Percentiles rank a stretch among this genome's conserved stretches.
These are phyloP conservation scores for Quercus phellos DNA, from an alignment of 331 rosid species.

Conservation along the genomic window DNA sequence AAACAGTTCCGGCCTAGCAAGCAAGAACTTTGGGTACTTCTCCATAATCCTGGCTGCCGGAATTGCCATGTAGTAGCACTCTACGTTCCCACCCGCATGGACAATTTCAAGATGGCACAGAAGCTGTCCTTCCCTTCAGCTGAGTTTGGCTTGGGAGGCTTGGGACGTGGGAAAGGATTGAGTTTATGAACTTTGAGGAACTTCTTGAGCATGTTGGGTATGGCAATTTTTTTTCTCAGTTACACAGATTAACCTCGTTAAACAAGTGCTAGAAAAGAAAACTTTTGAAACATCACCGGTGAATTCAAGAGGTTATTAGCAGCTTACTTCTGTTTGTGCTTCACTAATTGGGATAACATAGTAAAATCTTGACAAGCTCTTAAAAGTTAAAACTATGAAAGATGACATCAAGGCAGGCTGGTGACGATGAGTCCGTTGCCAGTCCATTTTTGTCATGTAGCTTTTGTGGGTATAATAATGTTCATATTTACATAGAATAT, in stretches of 20 bases:
- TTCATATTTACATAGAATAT: background rate
- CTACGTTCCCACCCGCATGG: slow-evolving; percentile 27
- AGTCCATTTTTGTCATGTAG: background rate
- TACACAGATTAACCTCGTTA: background rate
- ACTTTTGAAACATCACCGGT: background rate
- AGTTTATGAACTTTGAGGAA: slow-evolving; percentile 12
- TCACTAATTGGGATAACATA: background rate
- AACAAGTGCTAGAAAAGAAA: background rate
- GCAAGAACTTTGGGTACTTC: slow-evolving; percentile 29
- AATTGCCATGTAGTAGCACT: slow-evolving; percentile 29
- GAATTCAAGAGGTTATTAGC: background rate
- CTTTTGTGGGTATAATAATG: background rate
- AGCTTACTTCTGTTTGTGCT: background rate
- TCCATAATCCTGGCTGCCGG: slow-evolving; percentile 27
- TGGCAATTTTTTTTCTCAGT: background rate
- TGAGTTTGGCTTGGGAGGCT: background rate
- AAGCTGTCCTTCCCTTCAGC: background rate
- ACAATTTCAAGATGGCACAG: slow-evolving; percentile 15
- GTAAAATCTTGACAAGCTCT: background rate
- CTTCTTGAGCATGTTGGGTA: slow-evolving; percentile 11
- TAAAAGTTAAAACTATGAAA: background rate
- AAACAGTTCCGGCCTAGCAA: slow-evolving; percentile 25
- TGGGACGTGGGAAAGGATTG: background rate
- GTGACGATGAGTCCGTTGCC: background rate
- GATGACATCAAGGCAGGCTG: background rate